Evolutionary conservation across 73 alveolate genomes (phyloP), one percentile per base, ranked within the genome.

Genomic region (Breviolum minutum): DNA sequence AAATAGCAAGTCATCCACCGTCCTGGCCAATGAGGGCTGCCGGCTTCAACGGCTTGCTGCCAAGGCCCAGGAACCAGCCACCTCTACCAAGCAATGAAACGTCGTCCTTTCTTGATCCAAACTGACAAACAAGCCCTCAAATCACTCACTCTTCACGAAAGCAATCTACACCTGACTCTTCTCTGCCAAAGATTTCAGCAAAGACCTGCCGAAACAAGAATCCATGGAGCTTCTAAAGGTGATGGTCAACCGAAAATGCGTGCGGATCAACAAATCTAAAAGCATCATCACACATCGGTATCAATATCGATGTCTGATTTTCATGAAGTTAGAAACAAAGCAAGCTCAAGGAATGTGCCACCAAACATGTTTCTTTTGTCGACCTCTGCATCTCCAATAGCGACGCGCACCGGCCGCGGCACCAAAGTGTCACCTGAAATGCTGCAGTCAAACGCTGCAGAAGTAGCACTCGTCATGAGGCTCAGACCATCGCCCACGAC

Each of bases 1-100:
- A 17, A 13, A 13, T 71, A 61, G 54, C n/a, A 7, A n/a, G 24
- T 77, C 62, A n/a, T 20, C 26, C 24, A 16, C 90, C 30, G n/a
- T 63, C 98, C 98, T 92, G 98, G 48, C 98, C 98, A 29, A 92
- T 92, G 63, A 92, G 80, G 54, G 90, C 98, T 14, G 98, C 98
- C 7, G 98, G 98, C 68, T 92, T 92, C 90, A 92, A 48, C 6
- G 98, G 90, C 90, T 92, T 92, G 54, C 90, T 68, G 48, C 98
- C 98, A 29, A 92, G 69, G 66, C 98, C 98, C 29, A 90, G 30
- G 24, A 80, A 63, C 98, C 98, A 92, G 27, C 90, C 86, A 22
- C 97, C 97, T 90, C 29, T 62, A 26, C 26, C 22, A 62, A 14
- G 24, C 77, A 17, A 14, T 17, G 77, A 68, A 22, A 14, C 77